phyloP scores from a whole-genome alignment of 805 yeast species.

The Tetrapisispora nanseiensis region DNA sequence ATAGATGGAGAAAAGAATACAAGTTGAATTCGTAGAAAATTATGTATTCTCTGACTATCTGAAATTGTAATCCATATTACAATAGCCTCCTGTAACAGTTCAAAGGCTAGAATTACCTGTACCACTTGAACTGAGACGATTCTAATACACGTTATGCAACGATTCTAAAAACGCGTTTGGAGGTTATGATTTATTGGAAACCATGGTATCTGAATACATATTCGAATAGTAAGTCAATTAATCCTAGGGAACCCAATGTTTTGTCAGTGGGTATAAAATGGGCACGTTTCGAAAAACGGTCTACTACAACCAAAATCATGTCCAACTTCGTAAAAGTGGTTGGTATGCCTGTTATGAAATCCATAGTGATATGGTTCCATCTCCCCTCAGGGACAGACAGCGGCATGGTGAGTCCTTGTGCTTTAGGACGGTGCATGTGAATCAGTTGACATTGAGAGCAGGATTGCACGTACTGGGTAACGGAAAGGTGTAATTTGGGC shows the following conservation, averaged over 20 bases:
- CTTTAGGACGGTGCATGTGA: conserved; percentile 1
- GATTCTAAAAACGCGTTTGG: no score
- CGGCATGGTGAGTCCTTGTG: conserved; percentile 8
- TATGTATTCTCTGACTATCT: no score
- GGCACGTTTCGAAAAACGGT: conserved; percentile 10
- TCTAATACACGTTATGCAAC: no score
- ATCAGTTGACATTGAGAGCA: conserved; percentile 7
- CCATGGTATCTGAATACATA: conserved; percentile 11
- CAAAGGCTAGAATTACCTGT: no score
- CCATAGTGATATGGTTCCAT: conserved; percentile 14
- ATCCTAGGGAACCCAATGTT: conserved; percentile 6
- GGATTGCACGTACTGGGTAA: conserved; percentile 1
- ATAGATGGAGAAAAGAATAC: no score
- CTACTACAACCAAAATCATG: conserved; percentile 13
- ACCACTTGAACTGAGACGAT: no score
- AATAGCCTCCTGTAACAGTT: no score
- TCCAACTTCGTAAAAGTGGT: not conserved
- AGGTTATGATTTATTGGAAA: conserved; percentile 7
- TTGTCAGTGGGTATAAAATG: conserved; percentile 9
- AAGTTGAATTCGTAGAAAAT: no score
- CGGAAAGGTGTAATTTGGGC: conserved; percentile 1
- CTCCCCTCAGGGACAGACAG: conserved; percentile 8
- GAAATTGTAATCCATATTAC: no score
- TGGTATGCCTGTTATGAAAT: conserved; percentile 13
- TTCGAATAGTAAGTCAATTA: conserved; percentile 8